phyloP scores from a whole-genome alignment of 495 filamentous ascomycete genomes.

The Aspergillus conjunctus region DNA sequence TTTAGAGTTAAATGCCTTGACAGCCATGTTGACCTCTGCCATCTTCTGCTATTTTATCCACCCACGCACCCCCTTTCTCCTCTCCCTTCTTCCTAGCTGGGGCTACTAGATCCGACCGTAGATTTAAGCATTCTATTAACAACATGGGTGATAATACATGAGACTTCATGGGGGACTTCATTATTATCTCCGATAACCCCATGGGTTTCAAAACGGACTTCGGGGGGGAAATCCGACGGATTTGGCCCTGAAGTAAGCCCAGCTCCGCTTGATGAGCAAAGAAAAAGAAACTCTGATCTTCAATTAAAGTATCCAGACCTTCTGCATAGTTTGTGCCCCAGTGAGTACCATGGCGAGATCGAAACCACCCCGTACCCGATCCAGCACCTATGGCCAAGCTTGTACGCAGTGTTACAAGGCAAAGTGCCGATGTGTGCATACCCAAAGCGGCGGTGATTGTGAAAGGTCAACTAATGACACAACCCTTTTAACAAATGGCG shows the following conservation, averaged over 20 bases:
- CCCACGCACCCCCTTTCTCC: background rate
- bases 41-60: background rate
- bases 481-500: background rate
- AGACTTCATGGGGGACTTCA: background rate
- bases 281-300: background rate
- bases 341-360: slow-evolving; percentile 15
- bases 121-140: background rate
- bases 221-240: slow-evolving; percentile 10
- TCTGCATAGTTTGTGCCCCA: slow-evolving; percentile 1
- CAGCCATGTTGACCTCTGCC: background rate
- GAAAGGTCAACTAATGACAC: slow-evolving; percentile 24
- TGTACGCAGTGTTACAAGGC: slow-evolving; percentile 37
- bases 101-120: background rate
- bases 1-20: background rate
- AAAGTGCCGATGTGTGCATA: slow-evolving; percentile 35
- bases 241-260: background rate
- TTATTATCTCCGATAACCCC: background rate
- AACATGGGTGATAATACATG: background rate
- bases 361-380: background rate
- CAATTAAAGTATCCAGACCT: background rate
- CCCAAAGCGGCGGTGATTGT: slow-evolving; percentile 21
- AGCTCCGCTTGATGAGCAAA: background rate
- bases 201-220: background rate
- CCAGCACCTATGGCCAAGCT: slow-evolving; percentile 32
- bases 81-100: background rate